These are phyloP conservation scores for Ustilago vetiveriae DNA, from an alignment of 1,284 basidiomycete species.

Conservation along the genomic window DNA sequence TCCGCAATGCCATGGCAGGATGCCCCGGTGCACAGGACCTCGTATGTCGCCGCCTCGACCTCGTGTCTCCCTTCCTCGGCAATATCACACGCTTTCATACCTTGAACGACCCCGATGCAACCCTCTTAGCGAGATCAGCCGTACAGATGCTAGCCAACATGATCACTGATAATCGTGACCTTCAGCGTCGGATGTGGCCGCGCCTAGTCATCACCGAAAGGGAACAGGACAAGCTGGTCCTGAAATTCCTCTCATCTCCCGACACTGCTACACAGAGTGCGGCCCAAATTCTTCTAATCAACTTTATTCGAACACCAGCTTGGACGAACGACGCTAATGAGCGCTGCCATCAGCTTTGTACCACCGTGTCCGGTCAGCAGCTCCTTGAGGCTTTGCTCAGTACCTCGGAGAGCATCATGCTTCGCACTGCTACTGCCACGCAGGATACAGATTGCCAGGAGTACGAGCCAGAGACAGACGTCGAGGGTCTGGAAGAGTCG, in stretches of 20 bases:
- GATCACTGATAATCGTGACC: constrained; percentile 26
- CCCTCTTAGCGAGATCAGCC: constrained; percentile 21
- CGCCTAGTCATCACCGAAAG: constrained; percentile 15
- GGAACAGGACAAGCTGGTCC: constrained; percentile 16
- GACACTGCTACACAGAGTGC: constrained; percentile 37
- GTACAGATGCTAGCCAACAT: constrained; percentile 48
- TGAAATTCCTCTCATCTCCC: constrained; percentile 35
- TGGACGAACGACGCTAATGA: background rate
- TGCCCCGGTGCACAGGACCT: constrained; percentile 19
- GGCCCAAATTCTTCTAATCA: constrained; percentile 42
- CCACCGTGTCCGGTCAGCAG: constrained; percentile 8
- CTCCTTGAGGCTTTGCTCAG: constrained; percentile 27
- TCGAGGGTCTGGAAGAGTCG: constrained; percentile 29
- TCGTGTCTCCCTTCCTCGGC: constrained; percentile 16
- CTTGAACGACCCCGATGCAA: constrained; percentile 27
- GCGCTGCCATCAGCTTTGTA: constrained; percentile 28
- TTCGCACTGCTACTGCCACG: constrained; percentile 11
- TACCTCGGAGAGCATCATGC: constrained; percentile 39
- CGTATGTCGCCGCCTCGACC: constrained; percentile 9
- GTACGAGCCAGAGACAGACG: constrained; percentile 20
- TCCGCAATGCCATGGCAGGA: constrained; percentile 30
- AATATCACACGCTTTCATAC: constrained; percentile 35
- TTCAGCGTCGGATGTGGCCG: constrained; percentile 32
- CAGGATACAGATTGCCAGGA: background rate
- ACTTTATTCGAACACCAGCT: constrained; percentile 10